Evolutionary conservation across 163 green algal genomes (phyloP), one percentile per base, ranked within the genome.

Genomic region (Trebouxia gelatinosa): DNA sequence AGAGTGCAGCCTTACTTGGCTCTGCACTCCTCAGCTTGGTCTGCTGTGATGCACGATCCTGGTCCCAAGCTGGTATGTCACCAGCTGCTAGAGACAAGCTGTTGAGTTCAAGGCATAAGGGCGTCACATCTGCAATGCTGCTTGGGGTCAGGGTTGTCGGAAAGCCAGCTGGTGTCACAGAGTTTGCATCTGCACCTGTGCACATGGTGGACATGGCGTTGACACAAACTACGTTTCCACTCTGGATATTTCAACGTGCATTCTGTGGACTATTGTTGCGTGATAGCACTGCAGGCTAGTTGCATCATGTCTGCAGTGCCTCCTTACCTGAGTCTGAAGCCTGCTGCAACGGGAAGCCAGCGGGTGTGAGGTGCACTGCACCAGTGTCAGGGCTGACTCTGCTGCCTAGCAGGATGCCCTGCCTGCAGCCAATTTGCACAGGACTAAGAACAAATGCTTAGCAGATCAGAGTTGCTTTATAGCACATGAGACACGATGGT

Each of bases 41-140:
- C 9, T 9, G 13, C 43, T 23, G 9, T 54, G 43, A 9, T 23
- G 43, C 11, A 13, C 43, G 43, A 23, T 54, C 43, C 9, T 9
- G 43, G 11, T 54, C 11, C 43, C 11, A 9, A 23, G 43, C 9
- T n/a, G 32, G n/a, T n/a, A n/a, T n/a, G n/a, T n/a, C n/a, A n/a
- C n/a, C 38, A 39, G 61, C 64, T 72, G 64, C 50, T 0, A 76
- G 28, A 13, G 61, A 29, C 43, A 76, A 35, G 68, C 68, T 59
- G 28, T 35, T n/a, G 28, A 76, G 29, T 13, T 40, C 68, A 76
- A 62, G 26, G 68, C 68, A 76, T 3, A 76, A 29, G 29, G 68
- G 68, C 1, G 40, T 76, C 39, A 76, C 13, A 21, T 39, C 68
- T 76, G 28, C 40, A 43, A 6, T 50, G 37, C 19, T 51, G 23